phyloP scores from a whole-genome alignment of 352 stramenopile species.

The Pythium chondricola region DNA sequence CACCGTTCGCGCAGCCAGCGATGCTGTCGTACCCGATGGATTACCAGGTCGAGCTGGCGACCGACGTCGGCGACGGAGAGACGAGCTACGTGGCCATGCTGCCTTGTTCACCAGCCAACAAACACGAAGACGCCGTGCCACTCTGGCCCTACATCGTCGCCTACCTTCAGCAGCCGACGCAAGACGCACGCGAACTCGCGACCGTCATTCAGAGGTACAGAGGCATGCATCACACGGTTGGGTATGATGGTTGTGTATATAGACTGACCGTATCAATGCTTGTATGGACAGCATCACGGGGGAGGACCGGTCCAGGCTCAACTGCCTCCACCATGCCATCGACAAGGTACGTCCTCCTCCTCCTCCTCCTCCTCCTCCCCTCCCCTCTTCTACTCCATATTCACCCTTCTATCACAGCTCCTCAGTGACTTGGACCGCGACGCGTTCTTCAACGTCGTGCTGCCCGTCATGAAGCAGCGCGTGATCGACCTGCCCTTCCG shows the following conservation, averaged over 20 bases:
- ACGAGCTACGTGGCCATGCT: constrained; percentile 16
- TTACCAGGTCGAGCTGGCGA: constrained; percentile 5
- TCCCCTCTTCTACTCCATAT: neutral
- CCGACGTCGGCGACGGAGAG: constrained; percentile 1
- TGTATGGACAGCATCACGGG: constrained; percentile 6
- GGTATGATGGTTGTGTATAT: constrained; percentile 18
- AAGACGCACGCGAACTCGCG: constrained; percentile 25
- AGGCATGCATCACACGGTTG: no score
- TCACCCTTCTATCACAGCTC: constrained; percentile 21
- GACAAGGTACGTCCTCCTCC: constrained; percentile 5
- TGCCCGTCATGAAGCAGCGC: constrained; percentile 44
- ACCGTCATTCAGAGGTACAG: constrained; percentile 33
- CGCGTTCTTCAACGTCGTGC: constrained; percentile 32
- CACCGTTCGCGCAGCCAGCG: constrained; percentile 5
- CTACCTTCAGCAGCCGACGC: constrained; percentile 38
- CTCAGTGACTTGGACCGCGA: constrained; percentile 24
- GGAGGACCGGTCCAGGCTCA: neutral
- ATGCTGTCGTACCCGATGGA: constrained; percentile 36
- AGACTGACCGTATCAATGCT: neutral
- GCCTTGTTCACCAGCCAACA: constrained; percentile 37
- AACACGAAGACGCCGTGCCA: constrained; percentile 33
- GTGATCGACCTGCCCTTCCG: constrained; percentile 43
- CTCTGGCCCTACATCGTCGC: constrained; percentile 67
- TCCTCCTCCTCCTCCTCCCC: neutral
- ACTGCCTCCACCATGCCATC: constrained; percentile 12